These are phyloP conservation scores for Dianthus caryophyllus DNA, from an alignment of 148 eudicot genomes.

Conservation along the genomic window DNA sequence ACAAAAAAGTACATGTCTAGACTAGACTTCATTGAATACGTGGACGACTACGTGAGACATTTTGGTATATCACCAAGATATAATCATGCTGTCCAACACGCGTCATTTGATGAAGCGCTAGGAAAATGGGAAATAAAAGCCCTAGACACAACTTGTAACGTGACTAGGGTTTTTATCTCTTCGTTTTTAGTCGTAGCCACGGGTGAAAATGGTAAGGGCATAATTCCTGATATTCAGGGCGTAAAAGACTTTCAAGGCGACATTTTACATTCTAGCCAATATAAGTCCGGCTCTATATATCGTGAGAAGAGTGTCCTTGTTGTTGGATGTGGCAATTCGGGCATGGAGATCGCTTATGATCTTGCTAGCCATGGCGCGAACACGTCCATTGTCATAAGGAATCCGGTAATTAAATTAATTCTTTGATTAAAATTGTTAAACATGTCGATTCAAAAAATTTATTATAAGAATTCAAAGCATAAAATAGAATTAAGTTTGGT, in stretches of 20 bases:
- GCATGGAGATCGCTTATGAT: constrained; percentile 48
- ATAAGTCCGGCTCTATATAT: constrained; percentile 28
- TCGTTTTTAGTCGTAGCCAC: constrained; percentile 37
- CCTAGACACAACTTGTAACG: background rate
- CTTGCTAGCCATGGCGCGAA: constrained; percentile 32
- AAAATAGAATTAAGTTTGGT: background rate
- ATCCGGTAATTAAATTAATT: constrained; percentile 23
- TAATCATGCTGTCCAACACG: constrained; percentile 25
- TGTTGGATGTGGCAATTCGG: constrained; percentile 46
- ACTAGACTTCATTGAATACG: constrained; percentile 35
- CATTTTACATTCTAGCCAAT: constrained; percentile 35
- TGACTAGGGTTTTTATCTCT: constrained; percentile 16
- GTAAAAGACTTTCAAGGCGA: constrained; percentile 28
- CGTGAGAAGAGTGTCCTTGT: constrained; percentile 29
- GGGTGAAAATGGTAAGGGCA: constrained; percentile 32
- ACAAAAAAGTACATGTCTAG: constrained; percentile 30
- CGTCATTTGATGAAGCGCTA: constrained; percentile 15
- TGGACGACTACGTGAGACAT: constrained; percentile 35
- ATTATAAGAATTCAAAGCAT: background rate
- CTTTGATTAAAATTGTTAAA: background rate
- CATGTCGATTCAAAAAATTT: background rate
- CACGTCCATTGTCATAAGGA: constrained; percentile 36
- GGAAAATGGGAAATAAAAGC: constrained; percentile 33
- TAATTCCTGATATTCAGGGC: constrained; percentile 31
- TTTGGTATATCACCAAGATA: constrained; percentile 37